phyloP scores from a whole-genome alignment of 2,329 filamentous ascomycete genomes.

The Trichoderma sp. region DNA sequence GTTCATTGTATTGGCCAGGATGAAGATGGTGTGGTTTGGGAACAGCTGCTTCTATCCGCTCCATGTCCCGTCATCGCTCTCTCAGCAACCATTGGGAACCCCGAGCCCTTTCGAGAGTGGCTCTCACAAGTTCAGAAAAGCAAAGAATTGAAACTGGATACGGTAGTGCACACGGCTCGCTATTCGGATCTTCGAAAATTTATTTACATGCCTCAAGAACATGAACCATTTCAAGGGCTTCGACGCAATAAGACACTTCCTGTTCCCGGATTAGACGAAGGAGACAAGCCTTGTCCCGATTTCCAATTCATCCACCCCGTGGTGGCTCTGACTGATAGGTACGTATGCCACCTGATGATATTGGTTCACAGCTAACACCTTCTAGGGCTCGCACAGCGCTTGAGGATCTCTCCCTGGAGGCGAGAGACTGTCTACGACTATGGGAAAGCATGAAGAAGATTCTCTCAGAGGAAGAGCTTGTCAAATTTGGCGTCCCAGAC shows the following conservation, averaged over 20 bases:
- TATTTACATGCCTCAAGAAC: conserved; percentile 56
- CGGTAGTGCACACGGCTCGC: conserved; percentile 67
- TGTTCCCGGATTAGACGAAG: conserved; percentile 48
- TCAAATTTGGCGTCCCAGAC: background rate
- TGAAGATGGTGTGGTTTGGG: conserved; percentile 76
- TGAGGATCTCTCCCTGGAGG: conserved; percentile 13
- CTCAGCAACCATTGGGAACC: conserved; percentile 78
- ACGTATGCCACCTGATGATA: conserved; percentile 3
- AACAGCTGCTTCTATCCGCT: conserved; percentile 71
- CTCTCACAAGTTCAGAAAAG: conserved; percentile 62
- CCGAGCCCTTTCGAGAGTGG: conserved; percentile 69
- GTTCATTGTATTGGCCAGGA: conserved; percentile 78
- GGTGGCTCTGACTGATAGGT: conserved; percentile 60
- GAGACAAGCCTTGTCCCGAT: conserved; percentile 35
- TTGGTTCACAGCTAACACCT: background rate
- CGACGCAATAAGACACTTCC: conserved; percentile 43
- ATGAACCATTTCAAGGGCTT: conserved; percentile 55
- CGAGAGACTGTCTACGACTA: conserved; percentile 16
- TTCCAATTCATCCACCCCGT: conserved; percentile 69
- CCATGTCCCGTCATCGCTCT: conserved; percentile 78
- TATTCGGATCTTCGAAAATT: conserved; percentile 82
- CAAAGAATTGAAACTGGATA: conserved; percentile 64
- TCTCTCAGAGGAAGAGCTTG: background rate
- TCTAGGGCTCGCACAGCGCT: conserved; percentile 13
- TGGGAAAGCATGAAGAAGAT: conserved; percentile 7